phyloP scores from a whole-genome alignment of 257 asterid species.

The Schizonepeta tenuifolia region DNA sequence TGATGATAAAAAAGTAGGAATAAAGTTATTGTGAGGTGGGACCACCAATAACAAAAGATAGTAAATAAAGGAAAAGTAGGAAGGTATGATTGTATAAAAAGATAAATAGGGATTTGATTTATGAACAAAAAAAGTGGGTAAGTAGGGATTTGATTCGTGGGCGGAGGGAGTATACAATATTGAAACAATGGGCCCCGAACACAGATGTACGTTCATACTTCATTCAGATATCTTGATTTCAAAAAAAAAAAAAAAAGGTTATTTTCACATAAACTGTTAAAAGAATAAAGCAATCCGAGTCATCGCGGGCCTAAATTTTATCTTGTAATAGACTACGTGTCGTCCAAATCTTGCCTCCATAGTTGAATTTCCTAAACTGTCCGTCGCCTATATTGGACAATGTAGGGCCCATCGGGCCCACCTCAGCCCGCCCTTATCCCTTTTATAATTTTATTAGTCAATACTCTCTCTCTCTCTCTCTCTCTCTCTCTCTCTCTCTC shows the following conservation, averaged over 20 bases:
- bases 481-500: not conserved
- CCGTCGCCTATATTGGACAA: not conserved
- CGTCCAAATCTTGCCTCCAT: constrained; percentile 4
- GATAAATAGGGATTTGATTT: too few relatives aligned
- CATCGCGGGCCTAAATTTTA: constrained; percentile 14
- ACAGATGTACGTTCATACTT: not conserved
- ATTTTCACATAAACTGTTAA: too few relatives aligned
- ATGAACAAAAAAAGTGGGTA: too few relatives aligned
- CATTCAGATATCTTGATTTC: not conserved
- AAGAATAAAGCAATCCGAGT: constrained; percentile 1
- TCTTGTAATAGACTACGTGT: constrained; percentile 29
- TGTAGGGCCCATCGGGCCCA: constrained; percentile 11
- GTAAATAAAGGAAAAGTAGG: too few relatives aligned
- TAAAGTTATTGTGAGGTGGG: too few relatives aligned
- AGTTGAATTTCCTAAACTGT: not conserved
- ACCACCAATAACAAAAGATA: too few relatives aligned
- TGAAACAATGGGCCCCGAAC: not conserved
- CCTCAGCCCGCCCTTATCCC: constrained; percentile 31
- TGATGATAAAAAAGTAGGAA: too few relatives aligned
- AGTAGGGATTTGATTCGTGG: too few relatives aligned
- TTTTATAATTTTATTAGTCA: not conserved
- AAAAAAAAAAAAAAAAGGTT: not conserved
- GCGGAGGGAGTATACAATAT: too few relatives aligned
- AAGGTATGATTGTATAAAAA: too few relatives aligned
- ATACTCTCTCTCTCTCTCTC: not conserved